Evolutionary conservation across 768 basidiomycete species (phyloP).

Genomic region (Mycena galopus): DNA sequence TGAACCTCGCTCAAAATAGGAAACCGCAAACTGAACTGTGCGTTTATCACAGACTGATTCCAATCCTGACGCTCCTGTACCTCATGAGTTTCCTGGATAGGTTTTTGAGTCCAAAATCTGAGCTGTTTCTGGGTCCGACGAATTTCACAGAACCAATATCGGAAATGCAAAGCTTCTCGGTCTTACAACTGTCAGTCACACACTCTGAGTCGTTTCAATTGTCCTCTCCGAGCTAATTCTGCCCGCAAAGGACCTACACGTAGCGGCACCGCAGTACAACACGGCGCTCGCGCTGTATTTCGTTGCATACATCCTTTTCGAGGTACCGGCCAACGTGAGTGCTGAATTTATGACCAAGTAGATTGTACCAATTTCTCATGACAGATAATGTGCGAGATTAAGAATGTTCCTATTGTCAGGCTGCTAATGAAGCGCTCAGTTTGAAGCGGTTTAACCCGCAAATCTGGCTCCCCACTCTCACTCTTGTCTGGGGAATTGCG

Average conservation of each 20-base stretch:
- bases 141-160: conserved; percentile 49
- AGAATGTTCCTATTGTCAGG: neutral
- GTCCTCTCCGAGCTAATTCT: neutral
- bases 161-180: conserved; percentile 61
- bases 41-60: conserved; percentile 48
- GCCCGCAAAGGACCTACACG: conserved; percentile 59
- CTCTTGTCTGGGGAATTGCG: conserved; percentile 69
- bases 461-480: conserved; percentile 72
- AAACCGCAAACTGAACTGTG: neutral
- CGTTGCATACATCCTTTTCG: conserved; percentile 71
- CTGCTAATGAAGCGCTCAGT: conserved; percentile 43
- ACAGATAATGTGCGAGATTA: conserved; percentile 56
- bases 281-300: conserved; percentile 72
- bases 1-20: conserved; percentile 5
- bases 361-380: neutral
- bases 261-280: conserved; percentile 65
- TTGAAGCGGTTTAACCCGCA: conserved; percentile 72
- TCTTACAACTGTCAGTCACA: conserved; percentile 55
- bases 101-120: conserved; percentile 38
- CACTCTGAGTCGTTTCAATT: neutral
- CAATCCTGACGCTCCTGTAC: conserved; percentile 57
- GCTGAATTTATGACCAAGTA: neutral
- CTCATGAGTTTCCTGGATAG: conserved; percentile 60
- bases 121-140: neutral
- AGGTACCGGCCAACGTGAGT: conserved; percentile 70